phyloP scores from a whole-genome alignment of 2,329 filamentous ascomycete genomes.

The Monosporascus sp. region DNA sequence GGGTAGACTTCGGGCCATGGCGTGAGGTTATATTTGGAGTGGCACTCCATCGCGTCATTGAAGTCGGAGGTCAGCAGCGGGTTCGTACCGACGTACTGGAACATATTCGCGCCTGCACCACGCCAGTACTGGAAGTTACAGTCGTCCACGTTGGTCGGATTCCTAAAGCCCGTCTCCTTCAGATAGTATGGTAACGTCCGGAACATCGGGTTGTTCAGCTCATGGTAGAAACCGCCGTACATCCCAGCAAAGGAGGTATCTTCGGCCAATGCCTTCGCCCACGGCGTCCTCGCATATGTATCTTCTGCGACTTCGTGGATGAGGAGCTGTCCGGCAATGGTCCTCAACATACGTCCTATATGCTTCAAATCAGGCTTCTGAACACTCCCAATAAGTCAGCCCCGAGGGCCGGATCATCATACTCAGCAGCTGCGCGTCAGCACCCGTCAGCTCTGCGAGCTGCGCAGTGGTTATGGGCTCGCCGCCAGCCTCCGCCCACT shows the following conservation, averaged over 20 bases:
- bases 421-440: constrained; percentile 29
- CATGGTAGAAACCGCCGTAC: constrained; percentile 28
- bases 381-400: not conserved
- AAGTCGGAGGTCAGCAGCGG: constrained; percentile 25
- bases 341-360: constrained; percentile 28
- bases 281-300: constrained; percentile 28
- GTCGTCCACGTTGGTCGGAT: constrained; percentile 26
- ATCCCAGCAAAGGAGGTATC: constrained; percentile 23
- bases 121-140: constrained; percentile 29
- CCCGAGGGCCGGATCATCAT: constrained; percentile 1
- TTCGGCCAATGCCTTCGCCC: constrained; percentile 23
- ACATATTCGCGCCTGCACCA: constrained; percentile 22
- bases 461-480: constrained; percentile 23
- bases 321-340: constrained; percentile 29
- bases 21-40: constrained; percentile 31
- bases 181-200: constrained; percentile 26
- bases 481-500: constrained; percentile 27
- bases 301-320: constrained; percentile 28
- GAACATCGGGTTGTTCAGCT: constrained; percentile 28
- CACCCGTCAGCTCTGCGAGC: constrained; percentile 27
- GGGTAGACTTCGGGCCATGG: constrained; percentile 31
- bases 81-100: constrained; percentile 25
- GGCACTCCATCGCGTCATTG: constrained; percentile 31
- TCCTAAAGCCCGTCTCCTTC: constrained; percentile 26
- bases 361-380: not conserved